phyloP scores from a whole-genome alignment of 2,329 filamentous ascomycete species.

The Nemania diffusa region DNA sequence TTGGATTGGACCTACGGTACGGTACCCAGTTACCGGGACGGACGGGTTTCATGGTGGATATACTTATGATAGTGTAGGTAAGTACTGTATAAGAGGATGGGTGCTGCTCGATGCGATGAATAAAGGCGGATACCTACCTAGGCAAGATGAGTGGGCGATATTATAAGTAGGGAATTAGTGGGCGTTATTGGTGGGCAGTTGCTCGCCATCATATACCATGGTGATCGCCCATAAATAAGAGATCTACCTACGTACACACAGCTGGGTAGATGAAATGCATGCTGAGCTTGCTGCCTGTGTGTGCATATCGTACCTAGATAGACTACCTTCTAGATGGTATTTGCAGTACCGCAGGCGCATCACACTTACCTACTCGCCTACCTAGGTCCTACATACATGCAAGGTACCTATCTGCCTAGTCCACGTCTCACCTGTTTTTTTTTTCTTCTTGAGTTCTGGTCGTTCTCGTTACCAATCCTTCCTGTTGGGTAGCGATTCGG shows the following conservation, averaged over 20 bases:
- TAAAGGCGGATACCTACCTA: too few species aligned
- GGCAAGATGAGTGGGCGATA: neutral
- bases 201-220: too few species aligned
- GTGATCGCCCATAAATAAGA: too few species aligned
- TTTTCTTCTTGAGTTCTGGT: neutral
- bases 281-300: neutral
- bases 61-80: too few species aligned
- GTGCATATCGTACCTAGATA: neutral
- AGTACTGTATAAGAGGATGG: neutral
- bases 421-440: slow-evolving; percentile 4
- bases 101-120: slow-evolving; percentile 1
- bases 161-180: too few species aligned
- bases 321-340: neutral
- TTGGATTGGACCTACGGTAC: slow-evolving; percentile 19
- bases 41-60: neutral
- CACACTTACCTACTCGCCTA: neutral
- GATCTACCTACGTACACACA: too few species aligned
- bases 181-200: neutral
- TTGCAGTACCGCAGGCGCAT: neutral
- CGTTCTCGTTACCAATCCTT: slow-evolving; percentile 18
- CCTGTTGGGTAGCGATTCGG: slow-evolving; percentile 33
- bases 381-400: neutral
- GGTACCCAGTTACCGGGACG: slow-evolving; percentile 22
- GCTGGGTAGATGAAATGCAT: neutral
- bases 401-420: neutral